These are phyloP conservation scores for Circinella umbellata DNA, from an alignment of 371 early-diverging fungal genomes.

Conservation along the genomic window DNA sequence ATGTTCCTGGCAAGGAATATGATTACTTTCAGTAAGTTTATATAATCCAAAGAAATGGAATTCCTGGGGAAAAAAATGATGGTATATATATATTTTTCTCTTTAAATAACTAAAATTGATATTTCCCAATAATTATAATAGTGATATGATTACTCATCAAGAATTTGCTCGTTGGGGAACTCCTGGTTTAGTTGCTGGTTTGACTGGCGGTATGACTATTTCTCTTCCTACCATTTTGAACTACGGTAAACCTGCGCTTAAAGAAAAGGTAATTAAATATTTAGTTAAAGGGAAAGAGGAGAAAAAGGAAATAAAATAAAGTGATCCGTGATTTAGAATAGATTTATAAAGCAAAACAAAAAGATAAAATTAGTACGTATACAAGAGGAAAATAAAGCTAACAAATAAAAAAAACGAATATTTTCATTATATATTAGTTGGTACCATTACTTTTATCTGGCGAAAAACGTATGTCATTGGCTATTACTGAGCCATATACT, in stretches of 20 bases:
- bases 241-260: slow-evolving; percentile 30
- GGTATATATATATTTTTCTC: too few species aligned
- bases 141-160: slow-evolving; percentile 76
- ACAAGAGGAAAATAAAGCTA: too few species aligned
- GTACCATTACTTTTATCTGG: slow-evolving; percentile 74
- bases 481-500: slow-evolving; percentile 67
- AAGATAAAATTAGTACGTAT: too few species aligned
- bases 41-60: background rate
- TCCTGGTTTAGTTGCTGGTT: slow-evolving; percentile 44
- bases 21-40: slow-evolving; percentile 66
- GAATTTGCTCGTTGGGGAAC: slow-evolving; percentile 66
- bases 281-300: too few species aligned
- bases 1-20: slow-evolving; percentile 57
- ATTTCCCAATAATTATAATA: background rate
- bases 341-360: too few species aligned
- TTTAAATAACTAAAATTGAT: background rate
- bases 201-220: slow-evolving; percentile 41
- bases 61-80: background rate
- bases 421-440: slow-evolving; percentile 22
- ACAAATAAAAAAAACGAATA: too few species aligned
- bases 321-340: background rate
- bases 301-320: background rate
- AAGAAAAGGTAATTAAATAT: slow-evolving; percentile 32
- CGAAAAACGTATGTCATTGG: slow-evolving; percentile 76
- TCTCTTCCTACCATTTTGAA: slow-evolving; percentile 62